These are phyloP conservation scores for Starmerella gropengiesseri DNA, from an alignment of 805 yeast species.

Conservation along the genomic window DNA sequence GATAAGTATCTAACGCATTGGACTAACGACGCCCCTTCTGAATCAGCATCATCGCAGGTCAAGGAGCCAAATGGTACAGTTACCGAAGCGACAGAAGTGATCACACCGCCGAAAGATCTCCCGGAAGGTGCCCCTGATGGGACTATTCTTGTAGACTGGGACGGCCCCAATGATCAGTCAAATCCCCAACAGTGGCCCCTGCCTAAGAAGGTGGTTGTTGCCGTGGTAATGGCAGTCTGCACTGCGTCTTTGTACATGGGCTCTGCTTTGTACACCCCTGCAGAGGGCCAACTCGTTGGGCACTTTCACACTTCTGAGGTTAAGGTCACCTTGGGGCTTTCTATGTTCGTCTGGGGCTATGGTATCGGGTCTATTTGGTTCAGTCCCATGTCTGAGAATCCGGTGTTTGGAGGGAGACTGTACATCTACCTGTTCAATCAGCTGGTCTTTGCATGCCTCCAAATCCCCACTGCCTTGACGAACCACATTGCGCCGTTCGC, in stretches of 20 bases:
- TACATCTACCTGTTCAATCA: constrained; percentile 38
- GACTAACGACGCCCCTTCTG: too few relatives aligned
- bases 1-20: too few relatives aligned
- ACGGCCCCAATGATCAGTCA: constrained; percentile 27
- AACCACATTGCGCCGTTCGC: constrained; percentile 41
- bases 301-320: constrained; percentile 34
- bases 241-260: constrained; percentile 48
- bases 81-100: too few relatives aligned
- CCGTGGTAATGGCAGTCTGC: constrained; percentile 35
- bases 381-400: constrained; percentile 45
- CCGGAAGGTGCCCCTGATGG: too few relatives aligned
- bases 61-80: too few relatives aligned
- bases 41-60: too few relatives aligned
- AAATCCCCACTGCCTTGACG: constrained; percentile 46
- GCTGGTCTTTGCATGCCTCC: constrained; percentile 40
- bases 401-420: constrained; percentile 38
- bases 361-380: constrained; percentile 49
- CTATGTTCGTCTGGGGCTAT: constrained; percentile 48
- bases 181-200: constrained; percentile 50
- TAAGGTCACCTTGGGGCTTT: constrained; percentile 40
- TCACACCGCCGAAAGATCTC: too few relatives aligned
- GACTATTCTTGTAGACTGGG: constrained; percentile 27
- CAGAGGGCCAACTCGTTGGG: constrained; percentile 35
- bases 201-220: constrained; percentile 33
- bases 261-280: constrained; percentile 50